These are phyloP conservation scores for Helotiales sp. DNA, from an alignment of 2,329 filamentous ascomycete genomes.

Conservation along the genomic window DNA sequence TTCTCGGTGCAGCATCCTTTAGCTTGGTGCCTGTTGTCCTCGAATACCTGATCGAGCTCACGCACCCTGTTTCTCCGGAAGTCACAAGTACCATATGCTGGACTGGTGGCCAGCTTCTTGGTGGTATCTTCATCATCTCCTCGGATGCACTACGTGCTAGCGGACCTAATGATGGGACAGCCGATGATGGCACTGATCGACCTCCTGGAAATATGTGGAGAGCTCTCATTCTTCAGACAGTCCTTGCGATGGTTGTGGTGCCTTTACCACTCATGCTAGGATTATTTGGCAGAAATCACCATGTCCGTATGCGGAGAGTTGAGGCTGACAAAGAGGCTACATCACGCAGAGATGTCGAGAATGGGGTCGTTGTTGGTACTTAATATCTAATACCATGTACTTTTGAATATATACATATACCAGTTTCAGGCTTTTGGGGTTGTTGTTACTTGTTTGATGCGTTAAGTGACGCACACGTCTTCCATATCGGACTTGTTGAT, in stretches of 20 bases:
- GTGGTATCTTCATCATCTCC: conserved; percentile 80
- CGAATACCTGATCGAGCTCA: conserved; percentile 85
- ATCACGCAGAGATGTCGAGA: conserved; percentile 11
- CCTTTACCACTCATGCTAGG: conserved; percentile 71
- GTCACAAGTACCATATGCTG: conserved; percentile 82
- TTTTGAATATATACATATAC: conserved; percentile 2
- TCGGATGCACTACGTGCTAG: conserved; percentile 69
- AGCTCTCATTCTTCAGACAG: conserved; percentile 77
- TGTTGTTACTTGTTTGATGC: neutral
- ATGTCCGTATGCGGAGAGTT: conserved; percentile 51
- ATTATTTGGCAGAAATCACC: conserved; percentile 61
- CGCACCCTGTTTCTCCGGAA: conserved; percentile 83
- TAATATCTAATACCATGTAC: conserved; percentile 1
- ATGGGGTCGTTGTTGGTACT: conserved; percentile 1
- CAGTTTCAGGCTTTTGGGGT: neutral
- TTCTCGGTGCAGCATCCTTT: conserved; percentile 81
- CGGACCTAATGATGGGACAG: conserved; percentile 36
- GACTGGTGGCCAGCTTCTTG: conserved; percentile 82
- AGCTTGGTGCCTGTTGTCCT: conserved; percentile 79
- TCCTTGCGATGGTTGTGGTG: conserved; percentile 63
- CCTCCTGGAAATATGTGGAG: conserved; percentile 73
- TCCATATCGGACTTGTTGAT: neutral
- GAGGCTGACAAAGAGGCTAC: conserved; percentile 33
- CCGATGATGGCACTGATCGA: conserved; percentile 40
- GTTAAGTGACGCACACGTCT: neutral